A percentile compares a stretch with the other conserved stretches of the same genome.
Conservation (phyloP, 495 filamentous ascomycete species). For the Alectoria sarmentosa region DNA sequence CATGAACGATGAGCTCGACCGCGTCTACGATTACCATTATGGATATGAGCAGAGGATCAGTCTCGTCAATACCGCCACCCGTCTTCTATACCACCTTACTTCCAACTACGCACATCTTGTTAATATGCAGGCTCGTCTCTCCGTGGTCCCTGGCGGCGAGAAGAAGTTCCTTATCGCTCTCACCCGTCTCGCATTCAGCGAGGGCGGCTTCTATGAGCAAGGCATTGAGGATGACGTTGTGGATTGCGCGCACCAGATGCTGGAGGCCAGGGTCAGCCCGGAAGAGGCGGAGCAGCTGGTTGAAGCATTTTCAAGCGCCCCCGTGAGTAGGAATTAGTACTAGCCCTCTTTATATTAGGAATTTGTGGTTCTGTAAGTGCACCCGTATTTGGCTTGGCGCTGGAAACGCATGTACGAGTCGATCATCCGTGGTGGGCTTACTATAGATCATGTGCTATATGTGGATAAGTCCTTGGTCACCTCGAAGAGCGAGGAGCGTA, state of each 20-base stretch:
- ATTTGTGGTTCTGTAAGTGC: no score
- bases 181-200: constrained; percentile 61
- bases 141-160: constrained; percentile 47
- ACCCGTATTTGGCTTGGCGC: not conserved
- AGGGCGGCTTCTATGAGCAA: constrained; percentile 52
- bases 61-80: constrained; percentile 53
- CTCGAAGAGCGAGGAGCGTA: not conserved
- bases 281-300: constrained; percentile 63
- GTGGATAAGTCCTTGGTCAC: not conserved
- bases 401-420: not conserved
- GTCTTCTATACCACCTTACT: constrained; percentile 54
- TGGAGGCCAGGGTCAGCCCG: constrained; percentile 59
- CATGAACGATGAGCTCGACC: constrained; percentile 57
- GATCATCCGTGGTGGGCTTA: not conserved
- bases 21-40: constrained; percentile 47
- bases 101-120: constrained; percentile 41
- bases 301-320: constrained; percentile 45
- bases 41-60: constrained; percentile 33
- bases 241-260: constrained; percentile 55
- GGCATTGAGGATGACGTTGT: constrained; percentile 61
- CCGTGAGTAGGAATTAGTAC: constrained; percentile 13
- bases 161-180: constrained; percentile 61
- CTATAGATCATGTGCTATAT: not conserved
- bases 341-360: not conserved
- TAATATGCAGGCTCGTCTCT: constrained; percentile 52